A percentile compares a stretch with the other conserved stretches of the same genome.
phyloP scores from a whole-genome alignment of 805 yeast genomes.

The Metschnikowia drakensbergensis region DNA sequence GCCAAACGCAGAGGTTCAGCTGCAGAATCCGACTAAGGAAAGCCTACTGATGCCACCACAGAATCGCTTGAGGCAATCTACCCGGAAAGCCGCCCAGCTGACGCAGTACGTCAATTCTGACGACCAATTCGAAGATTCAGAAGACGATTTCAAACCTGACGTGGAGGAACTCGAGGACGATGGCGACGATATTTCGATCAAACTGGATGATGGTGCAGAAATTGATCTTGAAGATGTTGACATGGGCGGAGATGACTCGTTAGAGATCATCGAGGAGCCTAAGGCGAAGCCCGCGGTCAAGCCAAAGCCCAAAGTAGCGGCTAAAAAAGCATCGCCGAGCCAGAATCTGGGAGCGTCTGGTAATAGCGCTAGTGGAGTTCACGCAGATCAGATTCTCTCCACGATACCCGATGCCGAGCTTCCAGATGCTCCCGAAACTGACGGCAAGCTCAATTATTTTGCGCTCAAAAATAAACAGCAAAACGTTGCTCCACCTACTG shows the following conservation, averaged over 20 bases:
- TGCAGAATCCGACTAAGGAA: neutral
- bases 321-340: slow-evolving; percentile 1
- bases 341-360: neutral
- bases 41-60: neutral
- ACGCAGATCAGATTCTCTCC: slow-evolving; percentile 50
- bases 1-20: neutral
- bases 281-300: slow-evolving; percentile 11
- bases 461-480: slow-evolving; percentile 36
- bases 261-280: slow-evolving; percentile 13
- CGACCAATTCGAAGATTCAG: slow-evolving; percentile 22
- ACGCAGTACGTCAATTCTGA: slow-evolving; percentile 15
- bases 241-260: slow-evolving; percentile 8
- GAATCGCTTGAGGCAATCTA: slow-evolving; percentile 8
- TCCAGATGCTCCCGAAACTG: slow-evolving; percentile 48
- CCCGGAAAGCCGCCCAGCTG: slow-evolving; percentile 13
- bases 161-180: slow-evolving; percentile 17
- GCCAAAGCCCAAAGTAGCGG: slow-evolving; percentile 7
- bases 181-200: slow-evolving; percentile 6
- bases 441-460: slow-evolving; percentile 56
- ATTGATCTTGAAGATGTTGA: slow-evolving; percentile 5
- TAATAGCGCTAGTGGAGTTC: slow-evolving; percentile 26
- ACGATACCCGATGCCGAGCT: slow-evolving; percentile 74
- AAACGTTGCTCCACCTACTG: slow-evolving; percentile 28
- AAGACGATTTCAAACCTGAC: slow-evolving; percentile 22
- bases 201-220: slow-evolving; percentile 18